Evolutionary conservation across 768 basidiomycete species (phyloP), one percentile per base, ranked within the genome.

Genomic region (Xerocomus spinulosus): DNA sequence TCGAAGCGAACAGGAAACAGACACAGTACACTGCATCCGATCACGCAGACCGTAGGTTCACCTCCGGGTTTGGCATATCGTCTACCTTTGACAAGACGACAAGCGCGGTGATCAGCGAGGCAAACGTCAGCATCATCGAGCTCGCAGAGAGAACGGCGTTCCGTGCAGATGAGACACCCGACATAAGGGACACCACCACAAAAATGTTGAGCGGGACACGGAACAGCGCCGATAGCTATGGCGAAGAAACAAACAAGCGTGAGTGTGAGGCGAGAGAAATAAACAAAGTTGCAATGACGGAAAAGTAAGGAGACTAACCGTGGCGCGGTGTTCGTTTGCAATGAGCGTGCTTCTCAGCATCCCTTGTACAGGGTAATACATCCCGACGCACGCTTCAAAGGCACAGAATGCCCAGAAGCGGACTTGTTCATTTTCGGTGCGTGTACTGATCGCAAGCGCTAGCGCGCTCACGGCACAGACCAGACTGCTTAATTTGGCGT

Each of bases 351-450:
- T 83, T 33, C 82, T 74, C 18, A 87, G 66, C 75, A 84, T 87
- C 24, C 85, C 85, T 49, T 87, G 85, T 25, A 86, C 77, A 20
- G 85, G 85, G 57, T 87, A 87, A 58, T 87, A 87, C 79, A 85
- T 78, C 38, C 85, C 85, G 7, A 87, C 86, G 59, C 83, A 87
- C 14, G 77, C 82, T 62, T 88, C 85, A 51, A 87, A 88, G 13
- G 75, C 67, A 54, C 86, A 87, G 57, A 88, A 88, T 13, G 83
- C 78, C 77, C 78, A 85, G 56, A 87, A 87, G 4, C 85, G 76
- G 17, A 72, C 51, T 29, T 72, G 70, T 49, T 81, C 79, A 48
- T 66, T 67, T 12, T 55, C 50, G 8, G 71, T 74, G 10, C 64
- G 58, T 25, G 82, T 70, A 57, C 77, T 77, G 15, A 69, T 48